Conservation (phyloP, 176 grass and related monocot species). For the Dactylis glomerata region DNA sequence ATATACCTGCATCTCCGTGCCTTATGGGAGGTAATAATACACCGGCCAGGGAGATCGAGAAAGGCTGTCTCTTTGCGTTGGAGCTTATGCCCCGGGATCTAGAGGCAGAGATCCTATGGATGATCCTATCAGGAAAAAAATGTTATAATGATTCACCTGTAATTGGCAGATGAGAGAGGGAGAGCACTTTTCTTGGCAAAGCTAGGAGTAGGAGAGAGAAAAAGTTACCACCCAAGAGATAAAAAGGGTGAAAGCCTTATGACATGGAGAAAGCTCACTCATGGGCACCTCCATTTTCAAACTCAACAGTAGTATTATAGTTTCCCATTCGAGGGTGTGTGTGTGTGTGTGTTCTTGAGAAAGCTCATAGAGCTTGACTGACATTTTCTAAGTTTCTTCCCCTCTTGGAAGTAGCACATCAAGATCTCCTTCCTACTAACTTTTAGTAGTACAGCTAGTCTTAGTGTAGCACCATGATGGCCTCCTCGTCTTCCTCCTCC, state of each 20-base stretch:
- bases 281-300: constrained; percentile 46
- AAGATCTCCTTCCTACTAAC: constrained; percentile 27
- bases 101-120: constrained; percentile 28
- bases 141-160: constrained; percentile 32
- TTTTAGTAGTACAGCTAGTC: constrained; percentile 26
- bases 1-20: background rate
- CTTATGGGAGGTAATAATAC: constrained; percentile 1
- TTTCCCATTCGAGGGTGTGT: constrained; percentile 29
- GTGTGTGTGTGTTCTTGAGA: constrained; percentile 40
- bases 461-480: constrained; percentile 40
- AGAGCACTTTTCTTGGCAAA: constrained; percentile 21
- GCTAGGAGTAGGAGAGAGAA: constrained; percentile 22
- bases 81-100: constrained; percentile 31
- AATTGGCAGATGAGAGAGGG: background rate
- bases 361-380: constrained; percentile 24
- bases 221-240: constrained; percentile 38
- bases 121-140: constrained; percentile 27
- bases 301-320: constrained; percentile 21
- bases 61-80: constrained; percentile 32
- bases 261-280: constrained; percentile 4
- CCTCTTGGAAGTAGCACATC: constrained; percentile 43
- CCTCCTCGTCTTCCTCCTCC: constrained; percentile 51
- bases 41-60: constrained; percentile 5
- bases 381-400: constrained; percentile 26
- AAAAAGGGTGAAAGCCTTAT: constrained; percentile 44